A percentile compares a stretch with the other conserved stretches of the same genome.
These are phyloP conservation scores for Rhodotorula glutinis DNA, from an alignment of 1,284 basidiomycete species.

Conservation along the genomic window DNA sequence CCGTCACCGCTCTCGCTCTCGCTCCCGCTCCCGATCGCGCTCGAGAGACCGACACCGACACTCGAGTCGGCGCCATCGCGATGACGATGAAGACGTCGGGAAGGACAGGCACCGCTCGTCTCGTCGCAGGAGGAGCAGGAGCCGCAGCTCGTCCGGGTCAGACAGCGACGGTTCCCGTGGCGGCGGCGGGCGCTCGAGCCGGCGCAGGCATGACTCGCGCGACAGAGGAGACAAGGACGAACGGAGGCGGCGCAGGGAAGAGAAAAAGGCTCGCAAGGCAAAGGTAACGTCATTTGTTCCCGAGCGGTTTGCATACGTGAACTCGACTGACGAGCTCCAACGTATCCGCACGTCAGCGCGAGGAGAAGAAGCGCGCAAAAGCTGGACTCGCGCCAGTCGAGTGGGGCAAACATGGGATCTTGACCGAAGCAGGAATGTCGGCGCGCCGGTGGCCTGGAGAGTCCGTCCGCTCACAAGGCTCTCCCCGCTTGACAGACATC, in stretches of 20 bases:
- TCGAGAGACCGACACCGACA: conserved; percentile 5
- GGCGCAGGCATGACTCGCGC: conserved; percentile 8
- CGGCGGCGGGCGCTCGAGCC: neutral
- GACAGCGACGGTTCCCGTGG: conserved; percentile 22
- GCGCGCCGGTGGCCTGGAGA: too few relatives aligned
- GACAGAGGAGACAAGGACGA: conserved; percentile 25
- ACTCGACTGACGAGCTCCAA: neutral
- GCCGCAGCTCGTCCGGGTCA: conserved; percentile 14
- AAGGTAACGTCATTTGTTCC: conserved; percentile 7
- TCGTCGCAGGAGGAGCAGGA: conserved; percentile 11
- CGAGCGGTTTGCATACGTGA: neutral
- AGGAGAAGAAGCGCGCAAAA: conserved; percentile 50
- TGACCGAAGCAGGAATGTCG: conserved; percentile 70
- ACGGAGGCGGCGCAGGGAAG: conserved; percentile 24
- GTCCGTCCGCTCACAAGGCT: neutral
- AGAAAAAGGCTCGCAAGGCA: conserved; percentile 37
- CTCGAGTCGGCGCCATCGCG: neutral
- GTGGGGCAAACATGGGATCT: conserved; percentile 85
- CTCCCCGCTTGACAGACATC: conserved; percentile 47
- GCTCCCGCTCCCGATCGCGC: conserved; percentile 17
- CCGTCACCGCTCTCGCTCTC: neutral
- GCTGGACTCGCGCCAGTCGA: conserved; percentile 59
- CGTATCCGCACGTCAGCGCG: neutral
- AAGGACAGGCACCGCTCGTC: conserved; percentile 9
- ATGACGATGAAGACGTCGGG: neutral